Evolutionary conservation across 768 basidiomycete genomes (phyloP), one percentile per base, ranked within the genome.

Genomic region (Mrakia gelida): DNA sequence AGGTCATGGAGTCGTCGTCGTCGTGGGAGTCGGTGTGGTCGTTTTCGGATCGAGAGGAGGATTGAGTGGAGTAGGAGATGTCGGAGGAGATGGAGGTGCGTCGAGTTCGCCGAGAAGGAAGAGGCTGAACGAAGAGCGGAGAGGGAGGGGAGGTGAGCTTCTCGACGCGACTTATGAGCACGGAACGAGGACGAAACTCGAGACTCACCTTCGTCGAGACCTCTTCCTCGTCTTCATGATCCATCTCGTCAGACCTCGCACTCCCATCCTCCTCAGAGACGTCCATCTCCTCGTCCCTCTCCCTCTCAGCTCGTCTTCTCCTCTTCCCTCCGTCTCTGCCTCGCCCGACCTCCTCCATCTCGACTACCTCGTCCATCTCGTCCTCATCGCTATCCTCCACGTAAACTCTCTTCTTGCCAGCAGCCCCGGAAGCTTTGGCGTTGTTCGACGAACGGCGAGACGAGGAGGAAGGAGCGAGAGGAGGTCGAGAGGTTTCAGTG

Each of bases 1-100:
- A 72, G 13, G 76, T 45, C 56, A 71, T 71, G 28, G 34, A 59
- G 32, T 38, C 32, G 26, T 77, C 76, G n/a, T n/a, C n/a, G 43
- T 71, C 76, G 38, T 38, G 38, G 45, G 45, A 13, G 45, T 10
- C 9, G 45, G 9, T 45, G 45, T 15, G 23, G 62, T 28, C 15
- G n/a, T 41, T 43, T 0, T 52, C 62, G 26, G 75, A 34, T 8
- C n/a, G 59, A 11, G 45, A 63, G 30, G 75, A 67, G 9, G 74
- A 75, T n/a, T 45, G 43, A 43, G 43, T 30, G 28, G 49, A 52
- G 63, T 43, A 15, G 8, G 52, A 54, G 34, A 65, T 43, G 63
- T 43, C 28, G 49, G 45, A 65, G 10, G 75, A 75, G 49, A 34
- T 30, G 28, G 65, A 67, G 45, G 23, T 45, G 30, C 32, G 49